Evolutionary conservation across 1,284 basidiomycete genomes (phyloP), one percentile per base, ranked within the genome.

Genomic region (Gymnopus androsaceus): DNA sequence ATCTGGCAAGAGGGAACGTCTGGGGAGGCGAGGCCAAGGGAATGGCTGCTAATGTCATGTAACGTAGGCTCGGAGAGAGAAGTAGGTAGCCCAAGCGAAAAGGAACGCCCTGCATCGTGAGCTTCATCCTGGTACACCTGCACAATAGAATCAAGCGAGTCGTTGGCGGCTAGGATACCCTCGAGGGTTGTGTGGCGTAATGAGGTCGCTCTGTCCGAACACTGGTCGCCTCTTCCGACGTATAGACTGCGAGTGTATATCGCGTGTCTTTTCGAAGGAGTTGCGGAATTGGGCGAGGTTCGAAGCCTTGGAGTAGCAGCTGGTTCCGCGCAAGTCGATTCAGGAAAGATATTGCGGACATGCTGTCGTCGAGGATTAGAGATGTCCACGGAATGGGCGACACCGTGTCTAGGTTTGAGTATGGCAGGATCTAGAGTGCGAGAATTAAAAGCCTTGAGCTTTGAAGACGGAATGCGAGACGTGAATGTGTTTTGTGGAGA

Each of bases 21-120:
- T 23, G 49, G 28, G 38, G 17, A 42, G 23, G 59, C 46, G 11
- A 57, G 45, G 41, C 54, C 53, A 17, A 61, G 55, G 23, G 57
- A 56, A 31, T 57, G 42, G 37, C 19, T 2, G 31, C 40, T 41
- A 25, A 44, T 42, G 19, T 52, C 30, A 23, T 41, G 27, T 5
- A 44, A 19, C 11, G 40, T 52, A 6, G 41, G 50, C 19, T 41
- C 37, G 3, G 50, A 52, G 14, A 31, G 41, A 17, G 50, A 52
- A 9, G 50, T 33, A 15, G 50, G 27, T 23, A 52, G 19, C 30
- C 38, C 17, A 12, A 27, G 19, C 8, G 49, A 41, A n/a, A 27
- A 33, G 25, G 50, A 41, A 9, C 17, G 38, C 7, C 9, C 48
- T 17, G 21, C 33, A 23, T 36, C 31, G 9, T 33, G 21, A 1